Evolutionary conservation across 1,139 yeast genomes (phyloP), one percentile per base, ranked within the genome.

Genomic region (Wickerhamomyces sp.): DNA sequence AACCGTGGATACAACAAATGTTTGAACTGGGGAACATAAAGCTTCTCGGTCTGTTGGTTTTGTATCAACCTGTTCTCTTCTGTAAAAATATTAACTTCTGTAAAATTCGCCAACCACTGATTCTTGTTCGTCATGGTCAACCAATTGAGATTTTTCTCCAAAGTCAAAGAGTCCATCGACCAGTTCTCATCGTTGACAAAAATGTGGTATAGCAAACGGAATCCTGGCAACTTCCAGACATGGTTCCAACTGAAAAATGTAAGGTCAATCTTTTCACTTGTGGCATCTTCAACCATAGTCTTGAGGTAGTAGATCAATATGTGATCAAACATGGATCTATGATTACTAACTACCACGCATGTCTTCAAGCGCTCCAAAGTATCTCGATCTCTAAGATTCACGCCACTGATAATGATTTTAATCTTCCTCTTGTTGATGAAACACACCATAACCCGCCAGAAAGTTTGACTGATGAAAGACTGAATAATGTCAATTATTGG

Each of bases 81-180:
- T 0, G 78, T 72, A 58, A 74, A 70, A 4, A 81, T 73, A 50
- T 82, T 83, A 3, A 81, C 89, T 54, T 83, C 93, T 0, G 93
- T 91, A 41, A 82, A 82, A 9, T 79, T 42, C 2, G 73, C 70
- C 5, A 78, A 47, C 85, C 85, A 78, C 23, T 49, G 47, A 29
- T 40, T 35, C 9, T 28, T 44, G 22, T 30, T 34, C 14, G 28
- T 26, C 13, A 37, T 35, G 8, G 22, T 15, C 5, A 50, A 26
- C 1, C 15, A 16, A 6, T 31, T 35, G 5, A 47, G 12, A 16
- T 35, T 33, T 19, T 45, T 36, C 19, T 44, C 42, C 28, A 54
- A 28, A 9, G 40, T 44, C 5, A 38, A 33, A 19, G 58, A 46
- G 31, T 70, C 72, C 30, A 77, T 52, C 41, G 72, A 77, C 85